Percentiles rank a stretch among this genome's conserved stretches.
phyloP scores from a whole-genome alignment of 2,329 filamentous ascomycete species.

The Purpureocillium takamizusanense region DNA sequence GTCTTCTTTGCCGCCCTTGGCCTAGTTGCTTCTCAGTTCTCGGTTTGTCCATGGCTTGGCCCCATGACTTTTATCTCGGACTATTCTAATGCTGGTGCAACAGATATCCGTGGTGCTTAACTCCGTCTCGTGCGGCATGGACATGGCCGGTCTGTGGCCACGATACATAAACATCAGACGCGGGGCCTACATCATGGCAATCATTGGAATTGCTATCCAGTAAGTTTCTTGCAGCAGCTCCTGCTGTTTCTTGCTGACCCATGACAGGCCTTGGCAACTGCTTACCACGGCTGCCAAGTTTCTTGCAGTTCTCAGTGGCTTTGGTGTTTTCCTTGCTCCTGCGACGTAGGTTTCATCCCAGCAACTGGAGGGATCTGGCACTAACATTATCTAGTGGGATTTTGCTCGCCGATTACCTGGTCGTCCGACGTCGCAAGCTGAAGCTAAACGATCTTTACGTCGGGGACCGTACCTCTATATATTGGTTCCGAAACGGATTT shows the following conservation, averaged over 20 bases:
- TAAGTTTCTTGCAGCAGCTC: constrained; percentile 2
- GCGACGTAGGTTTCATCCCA: constrained; percentile 7
- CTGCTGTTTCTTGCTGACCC: not conserved
- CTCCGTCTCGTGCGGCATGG: constrained; percentile 42
- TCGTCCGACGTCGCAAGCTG: constrained; percentile 22
- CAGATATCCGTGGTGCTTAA: constrained; percentile 29
- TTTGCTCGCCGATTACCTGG: constrained; percentile 19
- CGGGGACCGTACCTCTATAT: constrained; percentile 20
- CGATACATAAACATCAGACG: constrained; percentile 47
- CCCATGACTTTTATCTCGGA: too few species aligned
- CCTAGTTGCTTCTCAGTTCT: constrained; percentile 15
- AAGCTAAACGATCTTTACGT: constrained; percentile 27
- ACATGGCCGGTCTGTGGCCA: constrained; percentile 42
- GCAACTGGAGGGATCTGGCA: too few species aligned
- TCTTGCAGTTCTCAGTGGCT: constrained; percentile 15
- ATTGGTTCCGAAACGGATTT: constrained; percentile 24
- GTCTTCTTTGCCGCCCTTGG: constrained; percentile 16
- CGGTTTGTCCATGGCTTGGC: constrained; percentile 7
- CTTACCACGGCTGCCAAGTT: constrained; percentile 17
- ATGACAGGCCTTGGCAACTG: constrained; percentile 17
- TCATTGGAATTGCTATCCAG: constrained; percentile 27
- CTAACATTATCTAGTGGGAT: constrained; percentile 12
- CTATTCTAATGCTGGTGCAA: not conserved
- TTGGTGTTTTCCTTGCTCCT: constrained; percentile 14
- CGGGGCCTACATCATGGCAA: constrained; percentile 37